phyloP scores from a whole-genome alignment of 139 green algal species.

The Coelastrella sp. region DNA sequence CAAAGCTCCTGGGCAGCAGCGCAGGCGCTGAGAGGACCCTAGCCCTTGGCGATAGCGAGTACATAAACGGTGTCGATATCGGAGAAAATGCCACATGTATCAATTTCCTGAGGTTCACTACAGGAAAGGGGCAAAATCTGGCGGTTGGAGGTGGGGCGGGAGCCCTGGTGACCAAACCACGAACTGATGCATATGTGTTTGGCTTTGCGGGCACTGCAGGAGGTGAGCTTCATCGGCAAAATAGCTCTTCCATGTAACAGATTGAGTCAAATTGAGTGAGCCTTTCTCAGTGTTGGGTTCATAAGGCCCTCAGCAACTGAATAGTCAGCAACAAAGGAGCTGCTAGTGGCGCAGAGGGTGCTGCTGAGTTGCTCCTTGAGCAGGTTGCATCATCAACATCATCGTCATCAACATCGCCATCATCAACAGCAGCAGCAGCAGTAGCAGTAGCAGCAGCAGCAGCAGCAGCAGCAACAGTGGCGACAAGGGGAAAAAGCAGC shows the following conservation, averaged over 20 bases:
- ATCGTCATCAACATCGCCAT: background rate
- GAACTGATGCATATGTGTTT: constrained; percentile 15
- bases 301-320: background rate
- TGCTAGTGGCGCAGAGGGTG: background rate
- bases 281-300: background rate
- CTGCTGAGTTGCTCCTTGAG: too few species aligned
- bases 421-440: constrained; percentile 4
- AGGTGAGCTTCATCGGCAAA: background rate
- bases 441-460: constrained; percentile 24
- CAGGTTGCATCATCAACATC: background rate
- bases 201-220: background rate
- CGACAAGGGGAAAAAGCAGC: background rate
- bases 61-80: constrained; percentile 1
- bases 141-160: background rate
- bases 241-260: background rate
- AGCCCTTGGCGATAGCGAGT: background rate
- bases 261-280: background rate
- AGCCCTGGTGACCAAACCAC: background rate
- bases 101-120: constrained; percentile 9
- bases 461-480: background rate
- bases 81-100: background rate
- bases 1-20: background rate
- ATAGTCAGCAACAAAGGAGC: background rate
- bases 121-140: background rate
- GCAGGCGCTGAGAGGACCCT: background rate